A percentile compares a stretch with the other conserved stretches of the same genome.
Evolutionary conservation across 129 eudicot genomes (phyloP).

Genomic region (Kitagawia praeruptora): DNA sequence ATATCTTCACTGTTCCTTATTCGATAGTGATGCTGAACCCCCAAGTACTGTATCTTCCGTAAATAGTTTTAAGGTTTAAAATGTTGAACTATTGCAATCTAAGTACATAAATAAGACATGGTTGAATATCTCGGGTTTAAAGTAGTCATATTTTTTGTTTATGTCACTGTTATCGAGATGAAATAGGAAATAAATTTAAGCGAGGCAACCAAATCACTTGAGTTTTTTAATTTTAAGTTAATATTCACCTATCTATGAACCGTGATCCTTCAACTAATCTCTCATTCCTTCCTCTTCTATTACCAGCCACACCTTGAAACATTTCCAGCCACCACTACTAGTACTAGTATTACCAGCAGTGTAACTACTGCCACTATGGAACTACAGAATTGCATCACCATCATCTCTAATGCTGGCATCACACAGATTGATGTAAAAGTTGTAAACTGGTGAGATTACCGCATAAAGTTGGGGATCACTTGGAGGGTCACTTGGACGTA

Average conservation of each 20-base stretch:
- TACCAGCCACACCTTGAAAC: not conserved
- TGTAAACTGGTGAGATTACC: no score
- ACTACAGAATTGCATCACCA: no score
- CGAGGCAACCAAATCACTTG: not conserved
- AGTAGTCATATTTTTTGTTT: not conserved
- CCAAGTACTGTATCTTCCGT: not conserved
- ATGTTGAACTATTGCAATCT: not conserved
- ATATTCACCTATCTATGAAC: not conserved
- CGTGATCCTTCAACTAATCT: not conserved
- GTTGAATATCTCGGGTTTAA: not conserved
- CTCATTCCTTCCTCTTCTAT: not conserved
- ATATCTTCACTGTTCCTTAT: not conserved
- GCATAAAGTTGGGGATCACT: no score
- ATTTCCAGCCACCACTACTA: not conserved
- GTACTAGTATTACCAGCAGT: not conserved
- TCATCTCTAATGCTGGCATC: no score
- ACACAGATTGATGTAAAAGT: no score
- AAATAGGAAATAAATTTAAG: not conserved
- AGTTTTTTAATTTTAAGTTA: not conserved
- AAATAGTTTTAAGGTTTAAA: not conserved
- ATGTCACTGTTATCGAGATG: not conserved
- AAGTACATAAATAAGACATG: not conserved
- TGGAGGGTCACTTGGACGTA: no score
- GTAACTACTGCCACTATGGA: no score
- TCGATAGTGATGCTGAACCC: not conserved